Percentiles rank a stretch among this genome's conserved stretches.
These are phyloP conservation scores for Dendrobium nobile DNA, from an alignment of 106 monocot genomes.

Conservation along the genomic window DNA sequence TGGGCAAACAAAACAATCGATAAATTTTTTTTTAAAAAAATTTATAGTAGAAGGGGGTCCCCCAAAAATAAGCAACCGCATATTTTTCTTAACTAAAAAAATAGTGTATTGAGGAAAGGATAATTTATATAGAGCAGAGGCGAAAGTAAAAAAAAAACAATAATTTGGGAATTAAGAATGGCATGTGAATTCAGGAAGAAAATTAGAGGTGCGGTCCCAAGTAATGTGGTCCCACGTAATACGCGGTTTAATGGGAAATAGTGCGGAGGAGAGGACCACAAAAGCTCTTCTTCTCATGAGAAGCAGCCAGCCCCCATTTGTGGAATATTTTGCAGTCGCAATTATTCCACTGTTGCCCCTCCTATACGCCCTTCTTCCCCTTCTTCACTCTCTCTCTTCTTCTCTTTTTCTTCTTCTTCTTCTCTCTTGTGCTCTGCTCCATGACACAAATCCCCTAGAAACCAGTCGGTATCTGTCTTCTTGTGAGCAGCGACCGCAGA, in stretches of 20 bases:
- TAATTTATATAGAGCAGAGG: background rate
- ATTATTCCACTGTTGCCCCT: background rate
- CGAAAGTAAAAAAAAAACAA: background rate
- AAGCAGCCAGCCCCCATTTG: slow-evolving; percentile 1
- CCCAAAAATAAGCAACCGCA: background rate
- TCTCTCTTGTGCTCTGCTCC: background rate
- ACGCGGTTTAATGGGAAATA: slow-evolving; percentile 11
- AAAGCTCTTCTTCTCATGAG: background rate
- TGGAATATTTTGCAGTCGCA: slow-evolving; percentile 9
- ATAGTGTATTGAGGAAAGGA: background rate
- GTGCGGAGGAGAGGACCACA: slow-evolving; percentile 1
- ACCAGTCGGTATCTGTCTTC: background rate
- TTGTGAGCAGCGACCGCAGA: background rate
- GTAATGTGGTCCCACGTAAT: slow-evolving; percentile 3
- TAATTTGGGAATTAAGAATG: background rate
- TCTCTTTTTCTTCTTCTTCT: too few relatives aligned
- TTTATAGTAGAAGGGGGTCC: background rate
- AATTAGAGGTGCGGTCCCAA: background rate
- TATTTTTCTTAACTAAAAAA: background rate
- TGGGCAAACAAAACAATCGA: background rate
- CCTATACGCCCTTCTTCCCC: background rate
- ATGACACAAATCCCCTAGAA: slow-evolving; percentile 4
- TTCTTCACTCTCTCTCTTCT: background rate
- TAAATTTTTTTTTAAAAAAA: background rate
- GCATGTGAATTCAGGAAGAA: background rate